Conservation (phyloP, 768 basidiomycete species). For the Termitomyces sp. region DNA sequence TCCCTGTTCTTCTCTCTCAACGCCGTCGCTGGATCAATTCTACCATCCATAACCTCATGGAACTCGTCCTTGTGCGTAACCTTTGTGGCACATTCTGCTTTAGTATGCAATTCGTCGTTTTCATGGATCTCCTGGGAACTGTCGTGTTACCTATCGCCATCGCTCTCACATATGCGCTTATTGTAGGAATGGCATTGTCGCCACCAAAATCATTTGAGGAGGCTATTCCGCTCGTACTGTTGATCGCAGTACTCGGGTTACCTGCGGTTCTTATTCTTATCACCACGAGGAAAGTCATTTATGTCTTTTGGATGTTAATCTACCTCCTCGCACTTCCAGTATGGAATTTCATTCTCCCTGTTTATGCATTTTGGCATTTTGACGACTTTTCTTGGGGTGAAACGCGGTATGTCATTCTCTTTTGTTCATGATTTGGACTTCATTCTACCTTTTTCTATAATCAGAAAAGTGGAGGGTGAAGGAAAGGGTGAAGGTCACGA, state of each 20-base stretch:
- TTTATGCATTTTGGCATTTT: constrained; percentile 99
- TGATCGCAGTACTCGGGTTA: constrained; percentile 87
- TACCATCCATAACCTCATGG: constrained; percentile 99
- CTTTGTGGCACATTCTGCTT: constrained; percentile 99
- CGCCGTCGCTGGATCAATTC: constrained; percentile 99
- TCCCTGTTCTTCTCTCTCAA: constrained; percentile 88
- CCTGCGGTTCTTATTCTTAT: constrained; percentile 90
- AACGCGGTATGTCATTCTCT: constrained; percentile 61
- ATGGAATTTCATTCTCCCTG: constrained; percentile 92
- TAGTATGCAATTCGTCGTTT: constrained; percentile 99
- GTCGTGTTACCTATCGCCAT: constrained; percentile 95
- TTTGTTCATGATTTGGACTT: constrained; percentile 1
- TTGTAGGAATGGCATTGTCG: constrained; percentile 70
- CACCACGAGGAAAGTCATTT: constrained; percentile 91
- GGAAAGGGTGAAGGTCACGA: constrained; percentile 74
- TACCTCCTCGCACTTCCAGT: constrained; percentile 90
- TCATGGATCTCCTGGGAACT: constrained; percentile 92
- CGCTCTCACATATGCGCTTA: constrained; percentile 80
- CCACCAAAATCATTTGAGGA: constrained; percentile 86
- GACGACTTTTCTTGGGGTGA: constrained; percentile 99
- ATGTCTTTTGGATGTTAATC: constrained; percentile 97
- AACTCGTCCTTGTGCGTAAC: constrained; percentile 93
- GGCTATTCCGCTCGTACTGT: constrained; percentile 89
- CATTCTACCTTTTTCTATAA: constrained; percentile 6
- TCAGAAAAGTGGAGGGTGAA: constrained; percentile 93